Evolutionary conservation across 1,284 basidiomycete species (phyloP).

Genomic region (Austroboletus niveus): DNA sequence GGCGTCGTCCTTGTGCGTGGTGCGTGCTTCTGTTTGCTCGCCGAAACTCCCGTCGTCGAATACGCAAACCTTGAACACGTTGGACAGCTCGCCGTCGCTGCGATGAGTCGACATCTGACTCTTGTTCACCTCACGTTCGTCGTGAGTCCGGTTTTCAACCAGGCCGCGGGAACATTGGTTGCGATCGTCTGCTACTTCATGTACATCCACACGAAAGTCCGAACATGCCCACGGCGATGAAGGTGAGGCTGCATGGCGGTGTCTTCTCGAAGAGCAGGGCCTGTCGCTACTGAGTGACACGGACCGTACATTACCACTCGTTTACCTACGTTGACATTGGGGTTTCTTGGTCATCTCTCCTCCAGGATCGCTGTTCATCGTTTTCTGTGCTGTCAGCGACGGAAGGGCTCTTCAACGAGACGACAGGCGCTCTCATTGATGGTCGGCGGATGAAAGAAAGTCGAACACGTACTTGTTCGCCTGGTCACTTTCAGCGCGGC

Average conservation of each 20-base stretch:
- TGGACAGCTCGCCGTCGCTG: conserved; percentile 27
- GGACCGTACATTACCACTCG: neutral
- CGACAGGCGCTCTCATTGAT: conserved; percentile 12
- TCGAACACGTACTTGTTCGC: neutral
- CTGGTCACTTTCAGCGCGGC: neutral
- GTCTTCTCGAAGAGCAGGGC: conserved; percentile 13
- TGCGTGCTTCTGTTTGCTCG: conserved; percentile 4
- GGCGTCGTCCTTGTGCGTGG: conserved; percentile 6
- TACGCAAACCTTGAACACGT: conserved; percentile 42
- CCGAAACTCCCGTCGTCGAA: conserved; percentile 33
- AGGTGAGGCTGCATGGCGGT: conserved; percentile 32
- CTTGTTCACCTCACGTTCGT: conserved; percentile 35
- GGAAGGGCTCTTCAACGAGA: neutral
- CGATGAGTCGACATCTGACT: conserved; percentile 37
- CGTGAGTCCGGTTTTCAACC: conserved; percentile 49
- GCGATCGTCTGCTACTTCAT: conserved; percentile 17
- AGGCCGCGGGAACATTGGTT: conserved; percentile 42
- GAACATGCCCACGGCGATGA: conserved; percentile 39
- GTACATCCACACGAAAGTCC: conserved; percentile 20
- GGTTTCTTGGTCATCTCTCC: conserved; percentile 7
- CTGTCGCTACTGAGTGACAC: no score
- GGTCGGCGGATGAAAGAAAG: neutral
- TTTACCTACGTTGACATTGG: conserved; percentile 27
- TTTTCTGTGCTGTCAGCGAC: neutral
- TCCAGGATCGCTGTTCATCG: neutral